A percentile compares a stretch with the other conserved stretches of the same genome.
Conservation (phyloP, 805 yeast species). For the Kluyveromyces lactis region DNA sequence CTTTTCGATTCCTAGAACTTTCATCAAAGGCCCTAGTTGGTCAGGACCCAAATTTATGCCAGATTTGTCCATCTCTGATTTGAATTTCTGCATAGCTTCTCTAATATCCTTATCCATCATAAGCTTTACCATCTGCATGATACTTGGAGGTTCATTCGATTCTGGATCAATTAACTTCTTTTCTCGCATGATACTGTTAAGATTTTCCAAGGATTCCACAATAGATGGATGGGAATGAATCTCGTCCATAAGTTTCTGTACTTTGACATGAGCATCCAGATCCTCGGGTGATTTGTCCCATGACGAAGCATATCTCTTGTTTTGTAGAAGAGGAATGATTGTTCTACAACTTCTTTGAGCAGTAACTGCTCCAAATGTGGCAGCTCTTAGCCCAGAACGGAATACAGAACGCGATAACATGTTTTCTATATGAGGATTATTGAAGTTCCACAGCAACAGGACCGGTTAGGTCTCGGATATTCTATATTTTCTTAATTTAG, state of each 20-base stretch:
- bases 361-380: conserved; percentile 12
- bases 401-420: not conserved
- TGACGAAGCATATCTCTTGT: conserved; percentile 19
- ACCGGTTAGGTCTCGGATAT: too few relatives aligned
- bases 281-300: conserved; percentile 22
- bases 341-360: conserved; percentile 4
- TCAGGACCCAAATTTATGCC: conserved; percentile 23
- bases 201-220: conserved; percentile 13
- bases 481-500: too few relatives aligned
- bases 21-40: conserved; percentile 22
- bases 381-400: conserved; percentile 6
- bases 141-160: conserved; percentile 12
- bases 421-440: too few relatives aligned
- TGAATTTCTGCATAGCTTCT: conserved; percentile 19
- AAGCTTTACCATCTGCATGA: conserved; percentile 23
- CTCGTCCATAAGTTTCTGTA: conserved; percentile 19
- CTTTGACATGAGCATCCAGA: conserved; percentile 21
- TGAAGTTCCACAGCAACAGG: too few relatives aligned
- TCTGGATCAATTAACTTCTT: conserved; percentile 14
- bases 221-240: conserved; percentile 18
- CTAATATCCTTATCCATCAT: conserved; percentile 21
- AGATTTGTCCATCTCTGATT: conserved; percentile 19
- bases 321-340: not conserved
- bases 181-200: conserved; percentile 17
- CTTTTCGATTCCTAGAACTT: conserved; percentile 21